Base-by-base conservation (phyloP, 768 basidiomycete genomes). In the Termitomyces sp. region DNA sequence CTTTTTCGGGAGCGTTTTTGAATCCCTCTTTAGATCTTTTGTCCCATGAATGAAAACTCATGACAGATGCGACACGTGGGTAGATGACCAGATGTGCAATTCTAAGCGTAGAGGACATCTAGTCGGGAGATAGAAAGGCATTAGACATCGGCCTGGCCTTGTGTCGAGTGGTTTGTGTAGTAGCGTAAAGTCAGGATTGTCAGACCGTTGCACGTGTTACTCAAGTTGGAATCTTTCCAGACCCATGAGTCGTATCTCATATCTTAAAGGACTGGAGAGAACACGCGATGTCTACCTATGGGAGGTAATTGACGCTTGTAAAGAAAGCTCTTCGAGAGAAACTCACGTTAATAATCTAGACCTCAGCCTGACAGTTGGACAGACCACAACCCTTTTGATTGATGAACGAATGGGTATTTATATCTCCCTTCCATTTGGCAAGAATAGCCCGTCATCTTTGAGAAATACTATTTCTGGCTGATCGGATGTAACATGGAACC, bases 61-160 rank as follows among this genome's bases (percentile, higher is more conserved):
- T 64, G 64, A 62, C 50, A 43, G 50, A 58, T 59, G 61, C 43
- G 58, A 30, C 61, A 52, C 48, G 50, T 63, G 63, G 57, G 48
- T 35, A 10, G 2, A 32, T 16, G 44, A 54, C 35, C 28, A 26
- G 35, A 26, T 28, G 47, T 50, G 56, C 33, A 10, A 52, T 30
- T 16, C 32, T 16, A 48, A 51, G 35, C 50, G 32, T 43, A 44
- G 16, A 48, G 40, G 10, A 6, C 54, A 36, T 20, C 14, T 5
- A 38, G 55, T 36, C 44, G 18, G 43, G 47, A 57, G 38, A 48
- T 55, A 44, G 46, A 60, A 33, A 46, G 59, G 26, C 28, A 16
- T 41, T 33, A 14, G 16, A 6, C 9, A 35, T n/a, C 23, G 18
- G 40, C 20, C 30, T 44, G 49, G 30, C 28, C 32, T 44, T 35